Evolutionary conservation across 1,284 basidiomycete genomes (phyloP).

Genomic region (Trichosporon asahii): DNA sequence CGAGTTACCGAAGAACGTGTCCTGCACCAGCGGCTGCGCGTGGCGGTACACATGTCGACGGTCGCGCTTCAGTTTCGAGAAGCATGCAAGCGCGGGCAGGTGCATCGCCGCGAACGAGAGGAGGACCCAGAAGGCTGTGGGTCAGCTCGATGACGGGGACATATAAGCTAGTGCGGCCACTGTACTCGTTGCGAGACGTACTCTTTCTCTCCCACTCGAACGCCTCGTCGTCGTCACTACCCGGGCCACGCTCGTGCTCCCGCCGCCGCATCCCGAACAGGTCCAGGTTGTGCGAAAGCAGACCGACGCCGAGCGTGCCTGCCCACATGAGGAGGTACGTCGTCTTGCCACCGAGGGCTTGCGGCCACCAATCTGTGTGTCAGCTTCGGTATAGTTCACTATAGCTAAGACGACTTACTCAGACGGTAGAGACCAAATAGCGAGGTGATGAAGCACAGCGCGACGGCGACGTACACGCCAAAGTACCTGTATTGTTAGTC

Average conservation of each 20-base stretch:
- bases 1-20: constrained; percentile 53
- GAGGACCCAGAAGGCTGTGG: constrained; percentile 55
- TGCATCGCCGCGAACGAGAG: constrained; percentile 59
- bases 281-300: constrained; percentile 54
- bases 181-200: constrained; percentile 23
- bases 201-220: constrained; percentile 60
- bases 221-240: constrained; percentile 24
- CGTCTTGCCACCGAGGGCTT: constrained; percentile 54
- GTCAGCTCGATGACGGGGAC: not conserved
- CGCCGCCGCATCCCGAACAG: constrained; percentile 43
- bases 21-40: constrained; percentile 20
- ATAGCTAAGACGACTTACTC: constrained; percentile 26
- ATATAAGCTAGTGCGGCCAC: not conserved
- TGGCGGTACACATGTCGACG: constrained; percentile 48
- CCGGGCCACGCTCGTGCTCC: constrained; percentile 23
- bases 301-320: constrained; percentile 53
- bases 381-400: no score
- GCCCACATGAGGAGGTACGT: constrained; percentile 57
- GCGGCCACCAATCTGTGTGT: constrained; percentile 49
- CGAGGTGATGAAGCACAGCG: constrained; percentile 58
- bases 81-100: constrained; percentile 56
- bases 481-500: constrained; percentile 39
- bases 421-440: constrained; percentile 57
- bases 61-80: constrained; percentile 51
- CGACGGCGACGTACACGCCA: constrained; percentile 54